These are phyloP conservation scores for Aphanomyces astaci DNA, from an alignment of 352 stramenopile species.

Conservation along the genomic window DNA sequence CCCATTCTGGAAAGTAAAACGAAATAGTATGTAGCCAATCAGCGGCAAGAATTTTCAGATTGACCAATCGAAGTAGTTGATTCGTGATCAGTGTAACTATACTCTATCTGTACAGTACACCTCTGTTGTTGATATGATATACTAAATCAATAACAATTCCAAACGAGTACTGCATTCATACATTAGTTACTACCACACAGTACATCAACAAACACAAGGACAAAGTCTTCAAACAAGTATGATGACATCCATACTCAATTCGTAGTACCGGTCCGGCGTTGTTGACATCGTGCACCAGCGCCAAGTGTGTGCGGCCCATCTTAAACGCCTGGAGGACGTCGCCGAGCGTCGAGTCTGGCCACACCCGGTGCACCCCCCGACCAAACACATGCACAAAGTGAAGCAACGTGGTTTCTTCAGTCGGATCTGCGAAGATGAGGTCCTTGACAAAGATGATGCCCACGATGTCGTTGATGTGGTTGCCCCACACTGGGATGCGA, in stretches of 20 bases:
- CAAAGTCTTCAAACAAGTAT: no score
- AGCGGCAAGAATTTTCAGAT: constrained; percentile 21
- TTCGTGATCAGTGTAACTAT: no score
- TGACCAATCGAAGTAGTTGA: constrained; percentile 43
- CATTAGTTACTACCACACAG: no score
- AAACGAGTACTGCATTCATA: no score
- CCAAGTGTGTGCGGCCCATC: constrained; percentile 60
- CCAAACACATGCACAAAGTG: constrained; percentile 89
- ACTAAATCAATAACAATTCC: no score
- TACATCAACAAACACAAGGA: no score
- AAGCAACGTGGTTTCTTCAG: constrained; percentile 53
- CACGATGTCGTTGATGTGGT: constrained; percentile 93
- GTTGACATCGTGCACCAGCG: constrained; percentile 73
- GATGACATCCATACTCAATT: no score
- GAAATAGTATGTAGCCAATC: not conserved
- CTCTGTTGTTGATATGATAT: no score
- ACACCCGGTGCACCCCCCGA: constrained; percentile 60
- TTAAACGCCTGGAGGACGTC: constrained; percentile 73
- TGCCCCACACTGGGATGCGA: constrained; percentile 93
- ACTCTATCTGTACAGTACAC: no score
- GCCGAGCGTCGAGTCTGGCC: constrained; percentile 53
- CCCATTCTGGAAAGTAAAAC: no score
- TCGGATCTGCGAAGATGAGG: constrained; percentile 76
- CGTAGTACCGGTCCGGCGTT: constrained; percentile 57
- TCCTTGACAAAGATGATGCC: constrained; percentile 94